A percentile compares a stretch with the other conserved stretches of the same genome.
Evolutionary conservation across 768 basidiomycete species (phyloP).

Genomic region (Trametes cinnabarina): DNA sequence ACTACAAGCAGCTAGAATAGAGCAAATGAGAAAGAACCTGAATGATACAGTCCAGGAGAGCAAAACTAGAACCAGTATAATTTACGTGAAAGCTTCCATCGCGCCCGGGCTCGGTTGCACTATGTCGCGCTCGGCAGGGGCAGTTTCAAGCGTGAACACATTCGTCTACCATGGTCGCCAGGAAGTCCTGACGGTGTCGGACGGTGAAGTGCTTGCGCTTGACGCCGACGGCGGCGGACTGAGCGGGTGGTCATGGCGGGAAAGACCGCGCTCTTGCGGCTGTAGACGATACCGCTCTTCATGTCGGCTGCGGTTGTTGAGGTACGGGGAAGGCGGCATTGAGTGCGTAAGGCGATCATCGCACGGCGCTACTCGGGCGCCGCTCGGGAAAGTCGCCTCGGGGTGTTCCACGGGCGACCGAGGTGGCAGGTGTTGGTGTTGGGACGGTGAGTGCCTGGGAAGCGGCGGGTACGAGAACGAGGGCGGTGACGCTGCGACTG

Average conservation of each 20-base stretch:
- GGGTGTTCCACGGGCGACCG: slow-evolving; percentile 4
- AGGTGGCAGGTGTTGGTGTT: background rate
- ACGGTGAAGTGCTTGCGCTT: slow-evolving; percentile 11
- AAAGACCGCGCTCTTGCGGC: slow-evolving; percentile 4
- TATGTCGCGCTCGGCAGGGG: background rate
- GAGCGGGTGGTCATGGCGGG: slow-evolving; percentile 10
- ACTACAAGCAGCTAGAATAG: slow-evolving; percentile 17
- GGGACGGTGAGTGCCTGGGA: slow-evolving; percentile 4
- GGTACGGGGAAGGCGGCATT: slow-evolving; percentile 11
- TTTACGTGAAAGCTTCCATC: slow-evolving; percentile 11
- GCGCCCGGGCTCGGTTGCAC: background rate
- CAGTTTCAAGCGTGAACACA: background rate
- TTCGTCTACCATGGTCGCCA: slow-evolving; percentile 15
- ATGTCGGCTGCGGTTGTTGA: background rate
- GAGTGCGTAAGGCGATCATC: slow-evolving; percentile 15
- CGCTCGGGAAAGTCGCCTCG: background rate
- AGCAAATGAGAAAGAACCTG: background rate
- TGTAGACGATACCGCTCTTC: background rate
- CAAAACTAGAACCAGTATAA: slow-evolving; percentile 11
- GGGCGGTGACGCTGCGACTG: slow-evolving; percentile 7
- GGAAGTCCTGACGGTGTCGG: slow-evolving; percentile 5
- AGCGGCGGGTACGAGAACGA: background rate
- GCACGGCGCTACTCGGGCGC: slow-evolving; percentile 1
- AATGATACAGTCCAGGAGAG: background rate
- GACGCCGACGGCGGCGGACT: slow-evolving; percentile 16